Evolutionary conservation across 176 grass and related monocot genomes (phyloP).

Genomic region (Cenchrus americanus): DNA sequence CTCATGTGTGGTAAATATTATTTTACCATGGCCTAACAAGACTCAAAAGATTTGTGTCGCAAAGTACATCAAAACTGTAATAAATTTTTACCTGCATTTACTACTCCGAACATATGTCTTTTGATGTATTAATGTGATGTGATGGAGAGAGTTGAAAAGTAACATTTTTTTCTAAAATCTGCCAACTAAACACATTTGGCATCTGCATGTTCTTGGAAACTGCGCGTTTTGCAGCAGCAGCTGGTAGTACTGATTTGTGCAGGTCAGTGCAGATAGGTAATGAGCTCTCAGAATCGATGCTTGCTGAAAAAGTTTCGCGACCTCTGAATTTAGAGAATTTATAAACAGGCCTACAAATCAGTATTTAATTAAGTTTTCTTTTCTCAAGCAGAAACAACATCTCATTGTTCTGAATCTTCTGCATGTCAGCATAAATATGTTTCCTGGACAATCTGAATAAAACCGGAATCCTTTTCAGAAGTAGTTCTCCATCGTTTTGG

Average conservation of each 20-base stretch:
- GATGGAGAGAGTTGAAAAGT: no score
- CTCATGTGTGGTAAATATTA: no score
- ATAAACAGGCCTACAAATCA: not conserved
- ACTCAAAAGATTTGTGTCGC: no score
- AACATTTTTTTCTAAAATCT: no score
- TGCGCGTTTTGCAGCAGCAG: not conserved
- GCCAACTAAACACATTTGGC: no score
- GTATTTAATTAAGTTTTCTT: not conserved
- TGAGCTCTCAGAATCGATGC: not conserved
- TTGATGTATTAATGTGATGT: no score
- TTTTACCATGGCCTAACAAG: no score
- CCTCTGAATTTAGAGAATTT: not conserved
- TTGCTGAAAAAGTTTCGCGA: not conserved
- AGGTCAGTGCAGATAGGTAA: not conserved
- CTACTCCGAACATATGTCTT: no score
- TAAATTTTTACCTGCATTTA: no score
- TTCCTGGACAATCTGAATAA: not conserved
- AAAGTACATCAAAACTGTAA: no score
- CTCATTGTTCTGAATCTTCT: not conserved
- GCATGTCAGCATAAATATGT: not conserved
- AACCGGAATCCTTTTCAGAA: not conserved
- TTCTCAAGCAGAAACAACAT: not conserved
- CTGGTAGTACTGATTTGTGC: not conserved
- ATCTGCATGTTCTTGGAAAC: not conserved
- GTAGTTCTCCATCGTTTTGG: not conserved